A percentile compares a stretch with the other conserved stretches of the same genome.
Conservation (phyloP, 108 stramenopile species). For the Craspedostauros australis region DNA sequence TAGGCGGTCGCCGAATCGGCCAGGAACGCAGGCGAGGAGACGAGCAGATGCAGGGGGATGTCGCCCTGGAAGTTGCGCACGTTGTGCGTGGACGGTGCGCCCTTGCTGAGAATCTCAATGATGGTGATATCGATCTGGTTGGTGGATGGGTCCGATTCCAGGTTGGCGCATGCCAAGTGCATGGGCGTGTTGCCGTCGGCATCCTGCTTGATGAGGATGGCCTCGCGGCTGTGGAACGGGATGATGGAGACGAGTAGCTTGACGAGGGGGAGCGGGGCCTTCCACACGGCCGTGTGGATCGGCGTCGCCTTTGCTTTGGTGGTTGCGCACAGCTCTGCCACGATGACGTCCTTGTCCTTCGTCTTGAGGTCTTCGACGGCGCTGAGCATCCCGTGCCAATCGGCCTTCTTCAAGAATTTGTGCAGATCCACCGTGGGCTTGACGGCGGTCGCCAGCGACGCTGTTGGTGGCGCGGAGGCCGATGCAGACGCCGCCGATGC, state of each 20-base stretch:
- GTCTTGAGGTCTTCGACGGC: no score
- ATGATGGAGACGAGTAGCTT: slow-evolving; percentile 34
- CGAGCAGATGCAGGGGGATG: slow-evolving; percentile 44
- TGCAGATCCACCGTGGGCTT: no score
- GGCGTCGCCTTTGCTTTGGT: background rate
- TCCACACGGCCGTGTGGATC: slow-evolving; percentile 41
- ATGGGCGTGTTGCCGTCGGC: slow-evolving; percentile 45
- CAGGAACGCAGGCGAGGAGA: slow-evolving; percentile 34
- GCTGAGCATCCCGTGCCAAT: no score
- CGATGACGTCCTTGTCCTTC: no score
- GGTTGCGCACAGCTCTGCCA: no score
- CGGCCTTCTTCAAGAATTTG: no score
- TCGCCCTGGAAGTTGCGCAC: slow-evolving; percentile 49
- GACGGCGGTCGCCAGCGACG: no score
- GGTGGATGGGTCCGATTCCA: slow-evolving; percentile 5
- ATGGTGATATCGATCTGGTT: slow-evolving; percentile 13
- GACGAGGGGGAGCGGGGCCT: slow-evolving; percentile 34
- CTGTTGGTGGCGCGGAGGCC: no score
- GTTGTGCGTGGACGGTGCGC: slow-evolving; percentile 31
- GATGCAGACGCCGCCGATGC: no score
- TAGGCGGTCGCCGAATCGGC: no score
- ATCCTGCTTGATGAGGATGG: slow-evolving; percentile 17
- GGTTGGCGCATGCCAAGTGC: slow-evolving; percentile 44
- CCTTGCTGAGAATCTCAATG: slow-evolving; percentile 28
- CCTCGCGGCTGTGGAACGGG: slow-evolving; percentile 11